These are phyloP conservation scores for Coemansia sp. DNA, from an alignment of 192 early-diverging fungal genomes.

Conservation along the genomic window DNA sequence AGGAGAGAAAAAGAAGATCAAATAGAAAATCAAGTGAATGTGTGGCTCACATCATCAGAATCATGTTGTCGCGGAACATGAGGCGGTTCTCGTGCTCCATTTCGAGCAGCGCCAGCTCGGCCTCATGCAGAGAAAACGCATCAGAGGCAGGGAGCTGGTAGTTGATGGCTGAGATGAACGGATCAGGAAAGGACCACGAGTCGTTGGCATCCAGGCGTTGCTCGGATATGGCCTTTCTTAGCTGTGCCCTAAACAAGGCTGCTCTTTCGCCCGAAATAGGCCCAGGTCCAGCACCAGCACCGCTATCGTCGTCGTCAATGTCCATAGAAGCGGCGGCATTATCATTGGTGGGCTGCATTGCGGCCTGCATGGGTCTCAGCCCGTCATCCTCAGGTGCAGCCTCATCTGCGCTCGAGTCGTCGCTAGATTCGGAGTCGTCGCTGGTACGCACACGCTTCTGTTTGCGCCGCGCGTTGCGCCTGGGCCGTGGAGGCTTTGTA, in stretches of 20 bases:
- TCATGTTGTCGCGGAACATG: slow-evolving; percentile 69
- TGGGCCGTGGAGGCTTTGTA: slow-evolving; percentile 52
- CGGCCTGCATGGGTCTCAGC: slow-evolving; percentile 13
- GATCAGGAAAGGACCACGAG: slow-evolving; percentile 58
- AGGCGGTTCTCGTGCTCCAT: slow-evolving; percentile 71
- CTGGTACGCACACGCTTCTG: slow-evolving; percentile 52
- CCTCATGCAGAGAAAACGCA: slow-evolving; percentile 62
- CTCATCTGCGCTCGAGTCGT: slow-evolving; percentile 10
- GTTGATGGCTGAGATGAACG: slow-evolving; percentile 63
- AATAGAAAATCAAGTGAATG: neutral
- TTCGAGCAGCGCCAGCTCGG: slow-evolving; percentile 59
- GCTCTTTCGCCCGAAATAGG: slow-evolving; percentile 21
- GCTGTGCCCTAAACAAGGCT: slow-evolving; percentile 57
- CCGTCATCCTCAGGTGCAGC: neutral
- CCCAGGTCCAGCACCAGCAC: neutral
- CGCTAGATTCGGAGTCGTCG: slow-evolving; percentile 43
- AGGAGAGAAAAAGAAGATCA: slow-evolving; percentile 5
- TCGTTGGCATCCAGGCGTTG: slow-evolving; percentile 55
- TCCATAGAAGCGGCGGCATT: slow-evolving; percentile 21
- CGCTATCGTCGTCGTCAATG: slow-evolving; percentile 14
- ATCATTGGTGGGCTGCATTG: too few species aligned
- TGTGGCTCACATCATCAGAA: slow-evolving; percentile 66
- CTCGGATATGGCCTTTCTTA: slow-evolving; percentile 43
- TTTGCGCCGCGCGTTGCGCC: slow-evolving; percentile 20
- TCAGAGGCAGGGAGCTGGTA: slow-evolving; percentile 33